A percentile compares a stretch with the other conserved stretches of the same genome.
Conservation (phyloP, 2,329 filamentous ascomycete genomes). For the Pestalotiopsis fici region DNA sequence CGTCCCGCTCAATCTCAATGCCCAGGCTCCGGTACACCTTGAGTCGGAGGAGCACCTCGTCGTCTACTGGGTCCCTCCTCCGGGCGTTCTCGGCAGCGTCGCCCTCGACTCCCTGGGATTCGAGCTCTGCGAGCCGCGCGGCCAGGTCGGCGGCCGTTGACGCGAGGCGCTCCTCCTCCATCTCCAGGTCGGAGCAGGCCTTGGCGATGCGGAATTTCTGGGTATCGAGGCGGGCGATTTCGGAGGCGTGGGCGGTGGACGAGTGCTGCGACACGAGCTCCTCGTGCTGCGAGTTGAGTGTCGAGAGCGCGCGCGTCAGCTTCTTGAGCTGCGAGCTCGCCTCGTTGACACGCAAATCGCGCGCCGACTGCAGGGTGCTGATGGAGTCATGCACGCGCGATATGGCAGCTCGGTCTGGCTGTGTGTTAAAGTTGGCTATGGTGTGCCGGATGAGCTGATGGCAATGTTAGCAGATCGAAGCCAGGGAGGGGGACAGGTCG, state of each 20-base stretch:
- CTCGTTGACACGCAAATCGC: constrained; percentile 74
- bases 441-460: constrained; percentile 85
- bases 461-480: constrained; percentile 5
- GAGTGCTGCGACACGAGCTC: constrained; percentile 78
- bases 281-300: constrained; percentile 73
- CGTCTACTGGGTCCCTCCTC: constrained; percentile 52
- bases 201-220: constrained; percentile 96
- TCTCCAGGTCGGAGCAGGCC: constrained; percentile 82
- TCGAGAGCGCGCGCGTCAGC: constrained; percentile 74
- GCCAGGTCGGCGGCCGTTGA: constrained; percentile 75
- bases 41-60: constrained; percentile 72
- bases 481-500: constrained; percentile 6
- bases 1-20: constrained; percentile 82
- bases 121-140: constrained; percentile 76
- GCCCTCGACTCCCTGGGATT: constrained; percentile 85
- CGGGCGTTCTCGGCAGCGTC: constrained; percentile 34
- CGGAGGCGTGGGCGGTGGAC: constrained; percentile 75
- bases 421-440: constrained; percentile 92
- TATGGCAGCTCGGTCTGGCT: constrained; percentile 82
- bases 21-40: constrained; percentile 91
- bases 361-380: constrained; percentile 79
- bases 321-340: constrained; percentile 68
- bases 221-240: constrained; percentile 86
- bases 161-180: constrained; percentile 90
- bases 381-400: constrained; percentile 83